Percentiles rank a stretch among this genome's conserved stretches.
phyloP scores from a whole-genome alignment of 2,329 filamentous ascomycete species.

The Botrytis aclada region DNA sequence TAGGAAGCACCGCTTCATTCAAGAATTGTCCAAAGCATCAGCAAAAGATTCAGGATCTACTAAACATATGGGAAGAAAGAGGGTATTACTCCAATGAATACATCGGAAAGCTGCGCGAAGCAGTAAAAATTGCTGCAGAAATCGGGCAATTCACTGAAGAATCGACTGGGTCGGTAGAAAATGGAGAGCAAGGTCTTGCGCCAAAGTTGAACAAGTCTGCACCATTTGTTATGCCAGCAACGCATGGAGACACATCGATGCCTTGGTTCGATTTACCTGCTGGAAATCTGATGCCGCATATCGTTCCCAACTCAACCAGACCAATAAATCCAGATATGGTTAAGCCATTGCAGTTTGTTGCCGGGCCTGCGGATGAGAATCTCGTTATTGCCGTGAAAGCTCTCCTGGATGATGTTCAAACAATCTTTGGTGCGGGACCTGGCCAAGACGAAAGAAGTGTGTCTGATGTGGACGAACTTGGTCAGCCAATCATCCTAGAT shows the following conservation, averaged over 20 bases:
- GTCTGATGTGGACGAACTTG: constrained; percentile 71
- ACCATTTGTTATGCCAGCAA: constrained; percentile 69
- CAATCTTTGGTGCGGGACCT: constrained; percentile 59
- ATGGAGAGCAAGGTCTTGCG: constrained; percentile 37
- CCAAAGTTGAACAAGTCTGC: constrained; percentile 55
- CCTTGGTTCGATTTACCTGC: constrained; percentile 83
- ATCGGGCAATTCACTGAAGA: constrained; percentile 33
- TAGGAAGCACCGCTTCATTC: constrained; percentile 56
- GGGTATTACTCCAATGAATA: constrained; percentile 56
- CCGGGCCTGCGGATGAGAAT: constrained; percentile 65
- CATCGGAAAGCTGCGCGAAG: constrained; percentile 57
- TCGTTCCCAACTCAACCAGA: constrained; percentile 70
- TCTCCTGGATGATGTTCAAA: constrained; percentile 67
- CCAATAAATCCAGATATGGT: constrained; percentile 71
- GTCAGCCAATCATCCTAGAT: constrained; percentile 64
- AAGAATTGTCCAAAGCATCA: constrained; percentile 63
- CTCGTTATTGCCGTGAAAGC: constrained; percentile 66
- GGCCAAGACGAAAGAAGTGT: constrained; percentile 47
- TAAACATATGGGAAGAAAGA: constrained; percentile 69
- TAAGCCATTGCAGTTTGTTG: constrained; percentile 66
- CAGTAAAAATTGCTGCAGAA: constrained; percentile 46
- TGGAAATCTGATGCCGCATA: constrained; percentile 74
- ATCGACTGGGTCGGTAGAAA: constrained; percentile 17
- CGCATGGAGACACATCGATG: constrained; percentile 69
- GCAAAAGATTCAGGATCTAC: constrained; percentile 59